phyloP scores from a whole-genome alignment of 257 asterid species.

The Przewalskia tangutica region DNA sequence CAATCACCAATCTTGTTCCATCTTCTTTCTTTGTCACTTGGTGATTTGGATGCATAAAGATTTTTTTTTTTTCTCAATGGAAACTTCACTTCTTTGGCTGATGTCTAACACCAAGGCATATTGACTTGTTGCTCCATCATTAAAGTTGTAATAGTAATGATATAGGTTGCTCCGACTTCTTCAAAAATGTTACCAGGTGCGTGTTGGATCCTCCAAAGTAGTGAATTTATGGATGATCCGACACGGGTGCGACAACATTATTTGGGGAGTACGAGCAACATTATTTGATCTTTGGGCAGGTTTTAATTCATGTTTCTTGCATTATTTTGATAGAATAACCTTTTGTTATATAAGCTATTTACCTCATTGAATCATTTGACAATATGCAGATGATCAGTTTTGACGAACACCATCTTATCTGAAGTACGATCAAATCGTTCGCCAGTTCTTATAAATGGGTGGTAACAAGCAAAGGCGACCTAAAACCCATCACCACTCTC shows the following conservation, averaged over 20 bases:
- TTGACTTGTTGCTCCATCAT: background rate
- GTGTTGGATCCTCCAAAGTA: too few relatives aligned
- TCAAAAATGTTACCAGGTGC: too few relatives aligned
- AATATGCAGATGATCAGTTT: background rate
- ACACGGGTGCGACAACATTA: too few relatives aligned
- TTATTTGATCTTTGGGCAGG: background rate
- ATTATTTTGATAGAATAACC: background rate
- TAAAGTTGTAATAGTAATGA: background rate
- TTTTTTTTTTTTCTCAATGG: background rate
- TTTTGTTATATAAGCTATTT: background rate
- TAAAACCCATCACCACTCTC: constrained; percentile 42
- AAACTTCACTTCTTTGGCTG: background rate
- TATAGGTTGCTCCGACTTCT: too few relatives aligned
- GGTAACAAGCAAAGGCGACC: constrained; percentile 62
- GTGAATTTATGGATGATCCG: too few relatives aligned
- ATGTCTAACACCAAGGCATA: background rate
- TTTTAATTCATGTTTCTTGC: background rate
- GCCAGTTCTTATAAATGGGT: constrained; percentile 33
- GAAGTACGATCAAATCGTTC: background rate
- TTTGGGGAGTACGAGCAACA: too few relatives aligned
- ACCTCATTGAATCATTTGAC: background rate
- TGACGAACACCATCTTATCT: background rate
- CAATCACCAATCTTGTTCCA: too few relatives aligned
- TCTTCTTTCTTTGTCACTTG: too few relatives aligned
- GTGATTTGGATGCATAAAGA: background rate